These are phyloP conservation scores for Neospermospora avenae DNA, from an alignment of 2,329 filamentous ascomycete species.

Conservation along the genomic window DNA sequence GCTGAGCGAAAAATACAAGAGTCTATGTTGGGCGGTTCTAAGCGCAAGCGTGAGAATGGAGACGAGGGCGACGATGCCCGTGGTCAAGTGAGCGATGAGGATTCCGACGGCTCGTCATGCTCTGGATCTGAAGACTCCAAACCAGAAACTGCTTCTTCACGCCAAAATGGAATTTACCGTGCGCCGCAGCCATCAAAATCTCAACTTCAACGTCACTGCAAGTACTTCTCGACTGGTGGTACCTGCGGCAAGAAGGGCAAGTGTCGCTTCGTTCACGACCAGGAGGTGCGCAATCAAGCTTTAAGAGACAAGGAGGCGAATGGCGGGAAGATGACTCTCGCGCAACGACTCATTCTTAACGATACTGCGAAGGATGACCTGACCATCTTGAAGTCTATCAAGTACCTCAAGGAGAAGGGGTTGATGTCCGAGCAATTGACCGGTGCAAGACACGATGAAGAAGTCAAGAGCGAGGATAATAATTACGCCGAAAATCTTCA, in stretches of 20 bases:
- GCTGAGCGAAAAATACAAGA: constrained; percentile 51
- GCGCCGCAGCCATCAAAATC: constrained; percentile 50
- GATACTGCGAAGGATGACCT: constrained; percentile 67
- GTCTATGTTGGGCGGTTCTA: constrained; percentile 54
- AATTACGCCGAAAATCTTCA: constrained; percentile 28
- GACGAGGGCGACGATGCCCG: constrained; percentile 64
- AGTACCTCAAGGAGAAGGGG: constrained; percentile 55
- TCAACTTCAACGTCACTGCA: constrained; percentile 64
- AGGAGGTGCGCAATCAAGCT: constrained; percentile 59
- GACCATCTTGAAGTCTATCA: constrained; percentile 62
- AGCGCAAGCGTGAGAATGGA: constrained; percentile 65
- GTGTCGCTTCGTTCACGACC: constrained; percentile 70
- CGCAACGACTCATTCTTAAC: constrained; percentile 63
- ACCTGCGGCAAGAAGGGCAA: constrained; percentile 71
- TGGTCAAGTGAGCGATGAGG: constrained; percentile 33
- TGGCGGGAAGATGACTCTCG: constrained; percentile 62
- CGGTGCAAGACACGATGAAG: constrained; percentile 27
- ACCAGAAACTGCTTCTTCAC: constrained; percentile 56
- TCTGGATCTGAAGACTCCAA: constrained; percentile 55
- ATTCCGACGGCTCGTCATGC: constrained; percentile 32
- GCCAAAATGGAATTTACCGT: constrained; percentile 31
- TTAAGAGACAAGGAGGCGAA: constrained; percentile 62
- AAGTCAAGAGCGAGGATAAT: constrained; percentile 29
- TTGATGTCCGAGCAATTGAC: constrained; percentile 34
- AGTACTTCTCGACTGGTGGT: constrained; percentile 67